phyloP scores from a whole-genome alignment of 176 grass and related monocot genomes.

The Guadua angustifolia region DNA sequence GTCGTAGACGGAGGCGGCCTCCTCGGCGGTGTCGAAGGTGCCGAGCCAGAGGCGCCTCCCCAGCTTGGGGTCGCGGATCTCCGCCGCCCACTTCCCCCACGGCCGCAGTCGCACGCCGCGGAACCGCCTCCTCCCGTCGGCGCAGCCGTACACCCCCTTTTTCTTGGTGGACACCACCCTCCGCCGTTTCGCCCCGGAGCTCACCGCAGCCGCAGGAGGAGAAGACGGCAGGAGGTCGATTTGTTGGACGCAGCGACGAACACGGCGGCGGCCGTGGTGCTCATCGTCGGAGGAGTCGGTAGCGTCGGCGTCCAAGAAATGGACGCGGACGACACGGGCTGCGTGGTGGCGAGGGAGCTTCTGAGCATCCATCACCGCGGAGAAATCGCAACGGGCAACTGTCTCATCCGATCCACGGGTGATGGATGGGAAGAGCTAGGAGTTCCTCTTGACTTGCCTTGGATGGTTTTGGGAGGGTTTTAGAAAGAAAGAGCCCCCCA shows the following conservation, averaged over 20 bases:
- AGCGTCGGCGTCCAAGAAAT: conserved; percentile 56
- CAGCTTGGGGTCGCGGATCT: conserved; percentile 74
- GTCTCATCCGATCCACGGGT: background rate
- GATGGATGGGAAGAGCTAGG: background rate
- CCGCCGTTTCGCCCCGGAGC: background rate
- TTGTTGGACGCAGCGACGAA: conserved; percentile 31
- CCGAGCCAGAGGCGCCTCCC: conserved; percentile 83
- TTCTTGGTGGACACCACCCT: background rate
- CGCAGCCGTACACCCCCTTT: background rate
- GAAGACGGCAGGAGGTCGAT: conserved; percentile 20
- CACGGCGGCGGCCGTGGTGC: background rate
- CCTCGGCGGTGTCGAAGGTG: conserved; percentile 86
- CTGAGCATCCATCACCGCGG: background rate
- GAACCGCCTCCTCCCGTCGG: background rate
- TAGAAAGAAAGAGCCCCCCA: background rate
- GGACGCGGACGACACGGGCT: conserved; percentile 48
- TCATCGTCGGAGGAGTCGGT: conserved; percentile 69
- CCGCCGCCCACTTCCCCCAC: conserved; percentile 88
- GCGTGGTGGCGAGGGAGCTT: background rate
- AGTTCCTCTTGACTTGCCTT: too few species aligned
- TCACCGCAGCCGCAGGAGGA: background rate
- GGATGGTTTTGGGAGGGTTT: conserved; percentile 59
- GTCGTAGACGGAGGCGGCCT: conserved; percentile 68
- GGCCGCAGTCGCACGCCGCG: conserved; percentile 67
- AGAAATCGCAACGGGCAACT: too few species aligned